Conservation (phyloP, 768 basidiomycete species). For the Nidula microcarpa region DNA sequence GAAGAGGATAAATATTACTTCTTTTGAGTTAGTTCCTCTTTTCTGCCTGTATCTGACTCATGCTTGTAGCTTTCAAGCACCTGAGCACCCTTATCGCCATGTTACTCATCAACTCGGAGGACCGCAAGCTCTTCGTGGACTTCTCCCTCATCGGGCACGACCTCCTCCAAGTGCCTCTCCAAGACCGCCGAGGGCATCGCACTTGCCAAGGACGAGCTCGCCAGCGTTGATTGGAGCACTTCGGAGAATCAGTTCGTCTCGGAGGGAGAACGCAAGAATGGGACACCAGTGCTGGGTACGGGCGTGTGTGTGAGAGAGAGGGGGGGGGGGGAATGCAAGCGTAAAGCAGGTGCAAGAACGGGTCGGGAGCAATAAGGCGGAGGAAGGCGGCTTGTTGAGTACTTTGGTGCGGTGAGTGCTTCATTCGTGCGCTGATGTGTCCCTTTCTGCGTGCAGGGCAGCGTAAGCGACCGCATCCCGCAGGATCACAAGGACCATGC, state of each 20-base stretch:
- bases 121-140: slow-evolving; percentile 83
- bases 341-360: slow-evolving; percentile 7
- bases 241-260: slow-evolving; percentile 65
- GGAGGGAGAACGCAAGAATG: slow-evolving; percentile 30
- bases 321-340: neutral
- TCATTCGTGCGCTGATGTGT: slow-evolving; percentile 7
- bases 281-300: slow-evolving; percentile 29
- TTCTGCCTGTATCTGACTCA: no score
- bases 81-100: slow-evolving; percentile 85
- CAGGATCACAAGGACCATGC: slow-evolving; percentile 63
- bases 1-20: no score
- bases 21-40: no score
- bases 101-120: slow-evolving; percentile 89
- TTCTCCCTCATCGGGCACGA: slow-evolving; percentile 79
- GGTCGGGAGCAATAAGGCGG: slow-evolving; percentile 2
- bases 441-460: slow-evolving; percentile 14
- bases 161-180: slow-evolving; percentile 67
- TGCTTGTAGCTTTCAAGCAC: slow-evolving; percentile 63
- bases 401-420: slow-evolving; percentile 11
- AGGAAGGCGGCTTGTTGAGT: slow-evolving; percentile 13
- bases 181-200: slow-evolving; percentile 69
- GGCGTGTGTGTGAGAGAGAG: slow-evolving; percentile 25
- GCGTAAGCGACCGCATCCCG: slow-evolving; percentile 50
- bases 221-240: slow-evolving; percentile 65
- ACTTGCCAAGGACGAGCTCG: slow-evolving; percentile 60